Evolutionary conservation across 2,329 filamentous ascomycete genomes (phyloP).

Genomic region (Aspergillus aculeatinus): DNA sequence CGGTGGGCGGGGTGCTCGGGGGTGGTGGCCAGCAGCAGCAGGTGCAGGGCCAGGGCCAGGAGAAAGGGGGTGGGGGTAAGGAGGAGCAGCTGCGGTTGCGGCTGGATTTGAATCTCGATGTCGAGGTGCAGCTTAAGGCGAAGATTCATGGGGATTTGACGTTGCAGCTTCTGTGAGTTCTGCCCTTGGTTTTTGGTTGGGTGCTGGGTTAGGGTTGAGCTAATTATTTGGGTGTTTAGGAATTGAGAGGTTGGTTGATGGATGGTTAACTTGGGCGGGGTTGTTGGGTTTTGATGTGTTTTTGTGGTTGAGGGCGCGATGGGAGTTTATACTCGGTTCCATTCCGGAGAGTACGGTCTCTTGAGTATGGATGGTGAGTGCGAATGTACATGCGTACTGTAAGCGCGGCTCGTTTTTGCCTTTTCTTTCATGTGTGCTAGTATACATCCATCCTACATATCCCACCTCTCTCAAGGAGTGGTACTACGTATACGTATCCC

Average conservation of each 20-base stretch:
- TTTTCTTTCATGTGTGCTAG: too few relatives aligned
- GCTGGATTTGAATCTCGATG: constrained; percentile 72
- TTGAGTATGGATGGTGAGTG: too few relatives aligned
- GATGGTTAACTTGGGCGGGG: too few relatives aligned
- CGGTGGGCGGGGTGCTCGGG: constrained; percentile 39
- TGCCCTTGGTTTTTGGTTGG: background rate
- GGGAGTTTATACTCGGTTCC: too few relatives aligned
- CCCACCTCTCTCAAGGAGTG: too few relatives aligned
- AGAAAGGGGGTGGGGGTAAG: constrained; percentile 47
- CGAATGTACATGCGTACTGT: too few relatives aligned
- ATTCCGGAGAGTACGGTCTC: too few relatives aligned
- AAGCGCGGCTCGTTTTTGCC: too few relatives aligned
- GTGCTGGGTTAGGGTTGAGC: background rate
- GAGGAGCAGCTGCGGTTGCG: constrained; percentile 65
- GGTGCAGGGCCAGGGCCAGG: constrained; percentile 43
- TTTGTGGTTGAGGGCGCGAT: too few relatives aligned
- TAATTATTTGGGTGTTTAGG: background rate
- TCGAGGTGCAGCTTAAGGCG: constrained; percentile 79
- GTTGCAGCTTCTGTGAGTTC: constrained; percentile 67
- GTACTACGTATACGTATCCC: too few relatives aligned
- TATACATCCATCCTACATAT: too few relatives aligned
- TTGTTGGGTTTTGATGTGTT: too few relatives aligned
- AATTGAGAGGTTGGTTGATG: background rate
- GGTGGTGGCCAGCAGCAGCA: constrained; percentile 23
- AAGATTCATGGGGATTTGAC: constrained; percentile 78